Percentiles rank a stretch among this genome's conserved stretches.
phyloP scores from a whole-genome alignment of 106 monocot genomes.

The Dioscorea zingiberensis region DNA sequence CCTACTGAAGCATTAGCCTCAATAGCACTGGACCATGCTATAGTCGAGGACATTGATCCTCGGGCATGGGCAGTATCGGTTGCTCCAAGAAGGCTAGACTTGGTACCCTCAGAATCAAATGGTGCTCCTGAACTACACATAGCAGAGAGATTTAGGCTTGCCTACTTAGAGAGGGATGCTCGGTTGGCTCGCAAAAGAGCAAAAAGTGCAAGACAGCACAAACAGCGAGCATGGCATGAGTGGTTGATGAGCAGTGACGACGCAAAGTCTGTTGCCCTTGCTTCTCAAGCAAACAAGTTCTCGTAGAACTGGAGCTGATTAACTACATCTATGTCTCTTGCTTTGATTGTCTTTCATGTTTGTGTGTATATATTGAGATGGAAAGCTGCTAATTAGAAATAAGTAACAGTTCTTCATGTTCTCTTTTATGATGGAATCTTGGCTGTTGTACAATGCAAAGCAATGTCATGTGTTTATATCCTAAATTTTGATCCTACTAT shows the following conservation, averaged over 20 bases:
- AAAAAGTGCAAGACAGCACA: slow-evolving; percentile 74
- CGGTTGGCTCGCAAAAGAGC: slow-evolving; percentile 92
- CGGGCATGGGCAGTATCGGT: slow-evolving; percentile 55
- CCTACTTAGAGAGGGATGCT: slow-evolving; percentile 73
- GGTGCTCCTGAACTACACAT: slow-evolving; percentile 34
- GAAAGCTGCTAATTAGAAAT: too few relatives aligned
- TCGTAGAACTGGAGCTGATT: slow-evolving; percentile 18
- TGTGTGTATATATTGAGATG: too few relatives aligned
- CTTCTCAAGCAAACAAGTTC: slow-evolving; percentile 53
- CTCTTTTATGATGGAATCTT: too few relatives aligned
- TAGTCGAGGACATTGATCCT: slow-evolving; percentile 70
- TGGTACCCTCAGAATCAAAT: not conserved
- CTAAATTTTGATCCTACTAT: too few relatives aligned
- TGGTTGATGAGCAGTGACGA: slow-evolving; percentile 45
- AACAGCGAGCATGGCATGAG: slow-evolving; percentile 59
- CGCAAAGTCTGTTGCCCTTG: slow-evolving; percentile 74
- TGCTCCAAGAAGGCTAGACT: slow-evolving; percentile 7
- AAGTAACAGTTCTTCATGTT: too few relatives aligned
- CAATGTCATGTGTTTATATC: too few relatives aligned
- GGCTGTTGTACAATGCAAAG: too few relatives aligned
- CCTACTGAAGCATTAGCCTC: slow-evolving; percentile 53
- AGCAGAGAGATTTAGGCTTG: slow-evolving; percentile 85
- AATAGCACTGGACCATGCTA: slow-evolving; percentile 45
- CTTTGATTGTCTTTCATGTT: too few relatives aligned
- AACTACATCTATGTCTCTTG: not conserved